Percentiles rank a stretch among this genome's conserved stretches.
phyloP scores from a whole-genome alignment of 1,284 basidiomycete genomes.

The Papiliotrema fonsecae region DNA sequence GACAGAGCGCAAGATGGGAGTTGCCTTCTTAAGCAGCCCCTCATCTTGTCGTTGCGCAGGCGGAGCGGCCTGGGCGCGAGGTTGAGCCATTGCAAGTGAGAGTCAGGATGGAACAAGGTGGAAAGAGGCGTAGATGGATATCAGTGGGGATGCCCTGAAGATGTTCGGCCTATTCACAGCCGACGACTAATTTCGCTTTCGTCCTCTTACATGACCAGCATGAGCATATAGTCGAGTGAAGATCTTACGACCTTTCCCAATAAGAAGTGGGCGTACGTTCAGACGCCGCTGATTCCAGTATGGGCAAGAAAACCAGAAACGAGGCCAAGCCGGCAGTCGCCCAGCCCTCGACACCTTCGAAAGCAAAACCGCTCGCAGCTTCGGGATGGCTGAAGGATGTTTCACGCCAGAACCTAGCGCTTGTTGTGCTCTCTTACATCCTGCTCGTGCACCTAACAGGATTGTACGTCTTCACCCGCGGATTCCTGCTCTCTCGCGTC shows the following conservation, averaged over 20 bases:
- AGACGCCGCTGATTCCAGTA: not conserved
- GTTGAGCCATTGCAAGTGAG: not conserved
- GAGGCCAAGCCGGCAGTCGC: not conserved
- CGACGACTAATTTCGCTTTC: too few relatives aligned
- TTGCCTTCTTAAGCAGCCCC: slow-evolving; percentile 13
- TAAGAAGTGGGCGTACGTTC: too few relatives aligned
- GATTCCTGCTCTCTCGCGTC: slow-evolving; percentile 79
- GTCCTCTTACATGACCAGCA: too few relatives aligned
- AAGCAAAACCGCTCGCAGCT: not conserved
- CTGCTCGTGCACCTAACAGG: slow-evolving; percentile 51
- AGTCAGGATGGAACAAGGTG: not conserved
- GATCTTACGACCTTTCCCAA: too few relatives aligned
- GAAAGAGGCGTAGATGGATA: not conserved
- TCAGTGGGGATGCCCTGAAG: not conserved
- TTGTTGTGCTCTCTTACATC: slow-evolving; percentile 54
- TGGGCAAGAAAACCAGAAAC: not conserved
- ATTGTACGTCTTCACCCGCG: slow-evolving; percentile 69
- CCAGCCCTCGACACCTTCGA: not conserved
- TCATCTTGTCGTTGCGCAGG: slow-evolving; percentile 11
- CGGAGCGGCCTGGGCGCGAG: slow-evolving; percentile 10
- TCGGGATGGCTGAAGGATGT: not conserved
- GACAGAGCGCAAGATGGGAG: slow-evolving; percentile 18
- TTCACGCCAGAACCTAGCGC: slow-evolving; percentile 1
- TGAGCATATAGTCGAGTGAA: not conserved
- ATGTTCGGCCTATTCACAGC: too few relatives aligned